phyloP scores from a whole-genome alignment of 1,284 basidiomycete genomes.

The Cutaneotrichosporon sp. region DNA sequence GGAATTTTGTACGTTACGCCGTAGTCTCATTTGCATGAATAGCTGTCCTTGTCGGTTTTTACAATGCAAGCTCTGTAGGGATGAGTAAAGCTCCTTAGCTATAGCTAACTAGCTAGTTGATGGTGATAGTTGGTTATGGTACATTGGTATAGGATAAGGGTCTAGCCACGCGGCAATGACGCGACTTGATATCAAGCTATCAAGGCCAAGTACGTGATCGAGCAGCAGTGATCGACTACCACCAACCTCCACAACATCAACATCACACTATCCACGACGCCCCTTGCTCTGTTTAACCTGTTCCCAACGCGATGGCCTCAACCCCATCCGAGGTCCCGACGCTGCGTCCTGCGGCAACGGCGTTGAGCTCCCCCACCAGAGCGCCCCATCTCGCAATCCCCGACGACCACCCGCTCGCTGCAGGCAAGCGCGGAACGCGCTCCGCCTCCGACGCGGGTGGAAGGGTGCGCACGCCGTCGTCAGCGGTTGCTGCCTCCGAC shows the following conservation, averaged over 20 bases:
- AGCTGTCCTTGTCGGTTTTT: neutral
- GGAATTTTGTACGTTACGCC: neutral
- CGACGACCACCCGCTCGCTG: constrained; percentile 8
- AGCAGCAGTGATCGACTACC: neutral
- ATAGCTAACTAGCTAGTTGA: no score
- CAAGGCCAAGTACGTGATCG: neutral
- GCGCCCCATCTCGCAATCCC: neutral
- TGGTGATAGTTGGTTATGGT: neutral
- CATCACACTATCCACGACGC: neutral
- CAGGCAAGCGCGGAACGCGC: neutral
- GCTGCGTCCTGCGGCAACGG: neutral
- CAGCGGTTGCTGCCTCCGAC: neutral
- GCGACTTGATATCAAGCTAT: neutral
- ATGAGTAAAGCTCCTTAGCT: no score
- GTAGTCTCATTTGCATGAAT: neutral
- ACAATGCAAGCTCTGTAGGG: neutral
- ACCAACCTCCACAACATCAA: neutral
- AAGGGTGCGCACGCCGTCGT: neutral
- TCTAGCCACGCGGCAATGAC: constrained; percentile 6
- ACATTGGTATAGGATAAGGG: neutral
- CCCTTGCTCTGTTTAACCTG: no score
- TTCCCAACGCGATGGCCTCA: constrained; percentile 5
- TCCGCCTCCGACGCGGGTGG: neutral
- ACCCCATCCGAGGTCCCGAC: neutral
- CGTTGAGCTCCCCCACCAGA: neutral